A percentile compares a stretch with the other conserved stretches of the same genome.
These are phyloP conservation scores for Ophiostoma populinum DNA, from an alignment of 2,329 filamentous ascomycete species.

Conservation along the genomic window DNA sequence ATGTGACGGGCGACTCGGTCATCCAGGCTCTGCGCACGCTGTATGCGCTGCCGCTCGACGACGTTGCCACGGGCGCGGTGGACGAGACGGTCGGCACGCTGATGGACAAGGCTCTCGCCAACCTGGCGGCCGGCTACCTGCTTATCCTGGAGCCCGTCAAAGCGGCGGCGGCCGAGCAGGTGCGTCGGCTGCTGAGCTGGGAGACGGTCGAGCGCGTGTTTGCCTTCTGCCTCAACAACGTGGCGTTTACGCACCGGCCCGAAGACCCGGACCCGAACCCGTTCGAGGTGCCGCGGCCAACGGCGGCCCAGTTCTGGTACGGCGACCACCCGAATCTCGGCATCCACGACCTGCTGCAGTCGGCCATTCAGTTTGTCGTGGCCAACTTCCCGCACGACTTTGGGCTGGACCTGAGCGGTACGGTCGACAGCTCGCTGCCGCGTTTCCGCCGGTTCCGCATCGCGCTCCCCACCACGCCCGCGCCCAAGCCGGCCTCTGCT, in stretches of 20 bases:
- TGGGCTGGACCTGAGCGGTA: background rate
- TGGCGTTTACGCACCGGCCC: slow-evolving; percentile 12
- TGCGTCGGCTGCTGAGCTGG: slow-evolving; percentile 9
- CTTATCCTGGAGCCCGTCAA: slow-evolving; percentile 11
- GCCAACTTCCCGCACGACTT: slow-evolving; percentile 43
- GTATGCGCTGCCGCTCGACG: slow-evolving; percentile 9
- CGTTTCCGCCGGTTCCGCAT: background rate
- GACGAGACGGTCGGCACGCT: background rate
- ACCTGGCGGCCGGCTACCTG: slow-evolving; percentile 10
- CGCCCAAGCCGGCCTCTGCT: no score
- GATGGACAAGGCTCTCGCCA: slow-evolving; percentile 9
- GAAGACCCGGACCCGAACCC: slow-evolving; percentile 14
- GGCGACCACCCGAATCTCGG: slow-evolving; percentile 32
- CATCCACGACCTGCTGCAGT: slow-evolving; percentile 28
- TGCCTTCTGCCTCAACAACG: slow-evolving; percentile 14
- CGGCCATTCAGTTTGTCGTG: slow-evolving; percentile 40
- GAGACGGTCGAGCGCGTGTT: slow-evolving; percentile 10
- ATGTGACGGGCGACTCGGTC: slow-evolving; percentile 7
- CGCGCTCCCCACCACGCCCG: background rate
- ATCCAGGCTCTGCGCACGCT: slow-evolving; percentile 10
- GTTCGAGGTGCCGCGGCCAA: slow-evolving; percentile 4
- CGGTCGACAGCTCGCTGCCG: background rate
- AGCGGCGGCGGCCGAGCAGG: slow-evolving; percentile 5
- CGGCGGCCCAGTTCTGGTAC: slow-evolving; percentile 26
- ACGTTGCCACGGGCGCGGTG: background rate